phyloP scores from a whole-genome alignment of 2,329 filamentous ascomycete genomes.

The Clarireedia paspali region DNA sequence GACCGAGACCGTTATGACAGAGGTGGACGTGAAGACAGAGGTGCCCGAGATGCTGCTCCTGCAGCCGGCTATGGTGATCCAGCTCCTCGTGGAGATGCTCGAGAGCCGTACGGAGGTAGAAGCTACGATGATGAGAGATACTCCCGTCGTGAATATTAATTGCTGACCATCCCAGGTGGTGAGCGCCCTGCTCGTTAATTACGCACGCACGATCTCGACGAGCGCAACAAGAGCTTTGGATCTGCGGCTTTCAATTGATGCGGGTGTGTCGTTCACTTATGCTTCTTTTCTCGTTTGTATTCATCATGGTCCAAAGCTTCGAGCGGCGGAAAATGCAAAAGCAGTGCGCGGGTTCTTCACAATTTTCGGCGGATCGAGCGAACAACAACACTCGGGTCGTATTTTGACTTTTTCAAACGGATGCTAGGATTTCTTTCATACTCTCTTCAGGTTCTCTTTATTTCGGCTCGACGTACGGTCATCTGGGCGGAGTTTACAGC shows the following conservation, averaged over 20 bases:
- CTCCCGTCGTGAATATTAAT: constrained; percentile 30
- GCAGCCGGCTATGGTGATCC: constrained; percentile 36
- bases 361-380: constrained; percentile 23
- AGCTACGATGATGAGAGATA: constrained; percentile 30
- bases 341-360: constrained; percentile 16
- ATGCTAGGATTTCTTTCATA: constrained; percentile 29
- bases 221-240: constrained; percentile 28
- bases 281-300: constrained; percentile 27
- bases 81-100: constrained; percentile 35
- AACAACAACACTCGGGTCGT: constrained; percentile 19
- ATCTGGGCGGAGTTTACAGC: constrained; percentile 26
- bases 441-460: constrained; percentile 24
- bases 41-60: constrained; percentile 33
- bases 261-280: constrained; percentile 28
- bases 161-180: constrained; percentile 30
- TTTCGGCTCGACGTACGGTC: constrained; percentile 29
- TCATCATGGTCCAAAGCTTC: constrained; percentile 30
- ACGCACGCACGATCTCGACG: constrained; percentile 28
- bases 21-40: constrained; percentile 43
- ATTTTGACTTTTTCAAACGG: constrained; percentile 23
- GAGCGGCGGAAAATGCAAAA: constrained; percentile 30
- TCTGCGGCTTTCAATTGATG: constrained; percentile 31
- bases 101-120: constrained; percentile 38
- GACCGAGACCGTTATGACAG: constrained; percentile 37
- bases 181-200: constrained; percentile 32